Evolutionary conservation across 208 protist species (phyloP), one percentile per base, ranked within the genome.

Genomic region (Naegleria lovaniensis): DNA sequence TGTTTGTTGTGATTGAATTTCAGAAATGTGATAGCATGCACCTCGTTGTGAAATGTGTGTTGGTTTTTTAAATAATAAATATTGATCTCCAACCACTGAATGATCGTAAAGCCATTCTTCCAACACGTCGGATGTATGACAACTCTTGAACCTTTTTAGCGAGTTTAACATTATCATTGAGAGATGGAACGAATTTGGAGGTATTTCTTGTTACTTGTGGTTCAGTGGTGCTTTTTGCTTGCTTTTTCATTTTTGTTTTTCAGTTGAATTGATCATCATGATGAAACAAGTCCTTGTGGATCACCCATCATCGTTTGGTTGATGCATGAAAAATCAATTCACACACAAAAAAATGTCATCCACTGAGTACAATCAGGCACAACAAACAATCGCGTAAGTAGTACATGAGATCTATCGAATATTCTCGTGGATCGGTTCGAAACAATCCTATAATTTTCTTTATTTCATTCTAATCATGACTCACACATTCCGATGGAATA

Each of bases 1-100:
- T 36, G 9, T 79, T 36, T 25, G 0, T 79, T 79, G 6, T 59
- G 11, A 33, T 39, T 11, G 7, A 36, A 33, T n/a, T 29, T 19
- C 22, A 48, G 43, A 48, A 29, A 87, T 16, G 29, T 87, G 83
- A 87, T 87, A 87, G 15, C 43, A n/a, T 22, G 38, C 83, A 87
- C 83, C 83, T 51, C 33, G 40, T 48, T 87, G 83, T 40, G 39
- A 51, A 25, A 87, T 87, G 29, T 87, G 83, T 51, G 83, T 87
- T 52, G 83, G 83, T 11, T 87, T 52, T 40, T 87, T 15, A 13
- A 67, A 67, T 3, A 67, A 29, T 29, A 67, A 67, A 29, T 67
- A 4, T 19, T 67, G 11, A 67, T 67, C 55, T 67, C 55, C 55
- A 19, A 67, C 55, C 55, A 67, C 55, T 67, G 55, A 67, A 29